A percentile compares a stretch with the other conserved stretches of the same genome.
Evolutionary conservation across 495 filamentous ascomycete species (phyloP).

Genomic region (Hypoxylon fuscum): DNA sequence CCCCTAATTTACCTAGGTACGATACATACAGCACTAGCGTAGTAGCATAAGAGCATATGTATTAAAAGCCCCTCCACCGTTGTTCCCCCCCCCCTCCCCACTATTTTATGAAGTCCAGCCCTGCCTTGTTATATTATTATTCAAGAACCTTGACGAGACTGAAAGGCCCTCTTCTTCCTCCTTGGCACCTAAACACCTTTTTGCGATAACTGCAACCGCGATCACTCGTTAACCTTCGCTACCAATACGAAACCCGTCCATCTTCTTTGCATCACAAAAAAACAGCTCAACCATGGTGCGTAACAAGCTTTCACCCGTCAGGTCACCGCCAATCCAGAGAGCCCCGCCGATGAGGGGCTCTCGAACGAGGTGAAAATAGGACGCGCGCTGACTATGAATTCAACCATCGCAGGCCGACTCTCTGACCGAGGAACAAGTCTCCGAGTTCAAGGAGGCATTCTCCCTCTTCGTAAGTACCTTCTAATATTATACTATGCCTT

Average conservation of each 20-base stretch:
- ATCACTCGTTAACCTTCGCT: slow-evolving; percentile 28
- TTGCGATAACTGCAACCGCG: slow-evolving; percentile 21
- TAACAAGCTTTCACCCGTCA: slow-evolving; percentile 2
- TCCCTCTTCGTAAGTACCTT: slow-evolving; percentile 91
- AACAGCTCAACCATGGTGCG: slow-evolving; percentile 36
- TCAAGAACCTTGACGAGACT: slow-evolving; percentile 28
- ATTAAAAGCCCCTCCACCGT: slow-evolving; percentile 26
- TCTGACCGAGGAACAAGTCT: slow-evolving; percentile 98
- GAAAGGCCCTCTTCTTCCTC: slow-evolving; percentile 22
- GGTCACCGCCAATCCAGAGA: slow-evolving; percentile 32
- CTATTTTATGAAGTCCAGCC: slow-evolving; percentile 39
- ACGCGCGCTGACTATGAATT: slow-evolving; percentile 35
- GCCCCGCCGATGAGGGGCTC: slow-evolving; percentile 43
- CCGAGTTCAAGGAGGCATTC: slow-evolving; percentile 99
- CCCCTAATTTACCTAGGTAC: not conserved
- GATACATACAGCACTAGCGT: too few relatives aligned
- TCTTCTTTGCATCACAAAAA: slow-evolving; percentile 6
- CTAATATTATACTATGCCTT: not conserved
- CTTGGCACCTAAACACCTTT: slow-evolving; percentile 32
- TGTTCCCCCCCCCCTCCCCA: slow-evolving; percentile 32
- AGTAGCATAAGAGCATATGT: slow-evolving; percentile 1
- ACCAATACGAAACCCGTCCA: slow-evolving; percentile 7
- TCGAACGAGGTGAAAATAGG: slow-evolving; percentile 28
- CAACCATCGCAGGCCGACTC: slow-evolving; percentile 75
- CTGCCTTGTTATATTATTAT: slow-evolving; percentile 37